Evolutionary conservation across 2,329 filamentous ascomycete genomes (phyloP).

Genomic region (Cladobotryum protrusum): DNA sequence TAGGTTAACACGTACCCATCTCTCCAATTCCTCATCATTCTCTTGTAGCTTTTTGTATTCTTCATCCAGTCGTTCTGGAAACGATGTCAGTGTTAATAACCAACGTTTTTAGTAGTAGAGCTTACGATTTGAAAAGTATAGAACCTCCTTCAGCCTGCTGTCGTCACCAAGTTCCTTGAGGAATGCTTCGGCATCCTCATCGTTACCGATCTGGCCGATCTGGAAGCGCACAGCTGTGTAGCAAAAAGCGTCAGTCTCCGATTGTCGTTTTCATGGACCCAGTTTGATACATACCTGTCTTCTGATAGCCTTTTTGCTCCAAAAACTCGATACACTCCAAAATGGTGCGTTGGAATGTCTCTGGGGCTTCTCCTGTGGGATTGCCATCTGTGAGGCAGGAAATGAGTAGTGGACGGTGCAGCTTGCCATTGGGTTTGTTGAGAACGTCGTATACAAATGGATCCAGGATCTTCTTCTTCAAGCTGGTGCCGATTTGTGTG

Average conservation of each 20-base stretch:
- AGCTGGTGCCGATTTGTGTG: slow-evolving; percentile 3
- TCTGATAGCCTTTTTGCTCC: not conserved
- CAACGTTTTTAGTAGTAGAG: not conserved
- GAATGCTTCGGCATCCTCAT: not conserved
- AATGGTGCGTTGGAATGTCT: not conserved
- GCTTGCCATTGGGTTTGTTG: not conserved
- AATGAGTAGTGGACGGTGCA: slow-evolving; percentile 2
- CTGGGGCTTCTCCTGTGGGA: not conserved
- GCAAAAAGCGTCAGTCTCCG: not conserved
- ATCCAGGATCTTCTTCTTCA: slow-evolving; percentile 5
- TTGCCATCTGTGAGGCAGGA: slow-evolving; percentile 8
- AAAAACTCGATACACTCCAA: not conserved
- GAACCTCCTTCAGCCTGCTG: not conserved
- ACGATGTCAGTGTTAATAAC: not conserved
- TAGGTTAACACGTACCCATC: slow-evolving; percentile 9
- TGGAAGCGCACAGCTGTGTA: slow-evolving; percentile 6
- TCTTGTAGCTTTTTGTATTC: slow-evolving; percentile 1
- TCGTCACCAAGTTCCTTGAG: not conserved
- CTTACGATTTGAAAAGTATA: slow-evolving; percentile 10
- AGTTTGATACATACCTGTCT: not conserved
- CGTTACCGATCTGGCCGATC: slow-evolving; percentile 8
- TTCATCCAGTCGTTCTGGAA: slow-evolving; percentile 4
- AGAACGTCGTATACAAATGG: slow-evolving; percentile 6
- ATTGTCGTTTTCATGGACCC: not conserved
- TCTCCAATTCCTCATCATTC: slow-evolving; percentile 6